phyloP scores from a whole-genome alignment of 208 protist genomes.

The Leishmania tarentolae region DNA sequence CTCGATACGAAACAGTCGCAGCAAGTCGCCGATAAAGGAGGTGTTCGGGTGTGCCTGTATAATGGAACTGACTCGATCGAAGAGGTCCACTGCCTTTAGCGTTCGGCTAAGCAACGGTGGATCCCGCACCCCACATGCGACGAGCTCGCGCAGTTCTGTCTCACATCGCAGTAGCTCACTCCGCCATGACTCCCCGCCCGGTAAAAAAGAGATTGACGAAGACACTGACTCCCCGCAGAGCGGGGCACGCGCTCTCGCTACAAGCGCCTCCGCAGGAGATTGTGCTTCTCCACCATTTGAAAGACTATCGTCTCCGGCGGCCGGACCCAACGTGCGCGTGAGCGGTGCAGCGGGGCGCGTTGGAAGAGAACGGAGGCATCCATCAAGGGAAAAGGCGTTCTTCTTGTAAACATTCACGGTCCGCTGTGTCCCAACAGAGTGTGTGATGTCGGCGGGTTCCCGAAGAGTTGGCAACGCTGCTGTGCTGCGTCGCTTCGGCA shows the following conservation, averaged over 20 bases:
- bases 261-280: constrained; percentile 28
- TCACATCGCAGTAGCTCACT: constrained; percentile 81
- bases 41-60: constrained; percentile 48
- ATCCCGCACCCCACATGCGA: constrained; percentile 41
- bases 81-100: constrained; percentile 59
- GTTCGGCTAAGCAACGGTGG: constrained; percentile 55
- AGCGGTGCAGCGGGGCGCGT: constrained; percentile 4
- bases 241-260: background rate
- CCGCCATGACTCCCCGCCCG: constrained; percentile 55
- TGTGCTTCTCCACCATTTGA: background rate
- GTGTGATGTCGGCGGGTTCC: background rate
- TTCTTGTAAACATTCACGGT: constrained; percentile 3
- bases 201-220: background rate
- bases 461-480: constrained; percentile 7
- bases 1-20: constrained; percentile 86
- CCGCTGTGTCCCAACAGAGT: background rate
- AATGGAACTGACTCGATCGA: constrained; percentile 51
- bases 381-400: constrained; percentile 23
- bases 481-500: constrained; percentile 8
- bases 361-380: constrained; percentile 5
- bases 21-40: constrained; percentile 55
- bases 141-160: constrained; percentile 75
- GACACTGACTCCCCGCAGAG: background rate
- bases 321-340: background rate
- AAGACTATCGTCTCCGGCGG: background rate